Evolutionary conservation across 371 early-diverging fungal species (phyloP), one percentile per base, ranked within the genome.

Genomic region (Apophysomyces elegans): DNA sequence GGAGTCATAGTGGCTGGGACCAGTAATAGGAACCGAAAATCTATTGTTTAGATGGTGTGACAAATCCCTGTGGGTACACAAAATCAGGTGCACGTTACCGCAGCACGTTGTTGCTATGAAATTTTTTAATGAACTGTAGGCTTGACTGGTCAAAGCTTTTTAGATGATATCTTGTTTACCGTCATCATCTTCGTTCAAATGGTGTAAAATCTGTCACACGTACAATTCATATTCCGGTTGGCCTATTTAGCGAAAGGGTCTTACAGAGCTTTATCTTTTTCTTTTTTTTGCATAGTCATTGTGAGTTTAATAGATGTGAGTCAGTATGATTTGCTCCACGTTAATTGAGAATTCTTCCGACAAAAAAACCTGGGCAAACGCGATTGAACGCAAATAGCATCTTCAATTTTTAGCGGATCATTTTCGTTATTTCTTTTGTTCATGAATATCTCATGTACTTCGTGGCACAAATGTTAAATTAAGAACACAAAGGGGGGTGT

Each of bases 1-100:
- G 32, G 32, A 26, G 32, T 1, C 32, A 26, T 26, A 26, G 32
- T 26, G 32, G 32, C 32, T 26, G 32, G 32, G 1, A 26, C 32
- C 32, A 26, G 32, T 26, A 26, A 26, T 26, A 26, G 32, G 32
- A 26, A 26, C 32, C 32, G 32, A 26, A 45, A 5, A n/a, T 45
- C 54, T 26, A 50, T 50, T 50, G 54, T 50, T 50, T 41, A 0
- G 21, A 50, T 50, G 54, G 54, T 50, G 54, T 50, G 54, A 50
- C 54, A 50, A 21, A 18, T 21, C 9, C 9, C 21, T 21, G 9
- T n/a, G 54, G 54, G 21, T 7, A 50, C 54, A 50, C 54, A 50
- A 50, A 50, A 50, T 50, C 21, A 50, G 54, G 54, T 50, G 54
- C 54, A 50, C 54, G 54, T 50, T 50, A 26, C 32, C 32, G 54